Base-by-base conservation (phyloP, 2,329 filamentous ascomycete genomes). In the Arachnomyces sp. region DNA sequence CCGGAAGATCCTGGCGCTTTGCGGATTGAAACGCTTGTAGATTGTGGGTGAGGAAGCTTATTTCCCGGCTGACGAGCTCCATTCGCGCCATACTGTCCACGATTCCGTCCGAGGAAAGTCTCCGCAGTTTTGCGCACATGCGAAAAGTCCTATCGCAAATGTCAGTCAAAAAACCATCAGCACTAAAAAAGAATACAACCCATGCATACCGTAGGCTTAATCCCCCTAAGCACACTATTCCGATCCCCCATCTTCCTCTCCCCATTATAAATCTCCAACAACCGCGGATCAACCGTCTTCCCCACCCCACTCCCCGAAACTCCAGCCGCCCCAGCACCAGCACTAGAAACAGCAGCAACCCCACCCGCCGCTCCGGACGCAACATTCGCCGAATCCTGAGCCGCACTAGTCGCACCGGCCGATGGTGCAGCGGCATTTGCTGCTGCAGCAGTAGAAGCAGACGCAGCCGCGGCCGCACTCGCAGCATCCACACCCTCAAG, bases 201-300 rank as follows among this genome's bases (percentile, higher is more conserved):
- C 34, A 39, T 33, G 65, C 80, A 52, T 72, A 94, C 89, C 31
- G 84, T 89, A 35, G 85, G 82, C 64, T 94, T 96, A 56, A 87
- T 81, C 2, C 92, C 92, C 44, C 88, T 74, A 42, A 98, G 68
- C 7, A 88, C 77, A 28, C 79, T 88, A 65, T 98, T 98, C 52
- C 90, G 79, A 64, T 98, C 89, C 8, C 89, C 89, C 77, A 93
- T 89, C 58, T 80, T 82, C 43, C 92, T 76, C 73, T 98, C 92
- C 11, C 85, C 84, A 51, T 84, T 84, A 64, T 95, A 96, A 42
- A 96, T 94, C 55, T 85, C 84, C 44, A 83, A 78, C 52, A 96
- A 65, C 46, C 88, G 72, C 31, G 89, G 85, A 64, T 95, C 88
- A 53, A 92, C 76, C 15, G 79, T 78, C 63, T 84, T 78, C 20